Conservation (phyloP, 495 filamentous ascomycete species). For the Penicillium lividum region DNA sequence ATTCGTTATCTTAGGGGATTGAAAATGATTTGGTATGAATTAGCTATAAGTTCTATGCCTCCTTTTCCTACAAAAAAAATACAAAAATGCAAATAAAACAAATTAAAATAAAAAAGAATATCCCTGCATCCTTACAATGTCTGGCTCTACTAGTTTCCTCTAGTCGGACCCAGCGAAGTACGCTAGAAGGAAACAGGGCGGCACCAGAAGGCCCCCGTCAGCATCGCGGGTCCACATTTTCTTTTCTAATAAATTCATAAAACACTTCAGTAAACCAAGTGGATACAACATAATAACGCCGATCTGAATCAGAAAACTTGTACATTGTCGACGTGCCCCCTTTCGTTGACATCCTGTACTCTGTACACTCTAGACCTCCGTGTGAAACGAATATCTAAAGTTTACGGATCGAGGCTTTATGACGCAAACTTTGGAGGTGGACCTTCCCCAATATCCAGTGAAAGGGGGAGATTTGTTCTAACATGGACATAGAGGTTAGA, state of each 20-base stretch:
- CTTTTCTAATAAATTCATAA: conserved; percentile 19
- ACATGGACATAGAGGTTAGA: too few species aligned
- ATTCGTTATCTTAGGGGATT: background rate
- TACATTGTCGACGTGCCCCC: background rate
- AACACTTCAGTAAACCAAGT: conserved; percentile 10
- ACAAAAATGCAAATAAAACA: background rate
- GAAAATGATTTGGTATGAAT: too few species aligned
- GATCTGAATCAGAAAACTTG: conserved; percentile 37
- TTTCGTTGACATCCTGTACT: background rate
- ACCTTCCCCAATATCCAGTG: background rate
- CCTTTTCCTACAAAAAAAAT: background rate
- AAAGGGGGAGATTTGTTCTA: background rate
- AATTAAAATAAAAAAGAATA: conserved; percentile 4
- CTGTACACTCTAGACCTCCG: background rate
- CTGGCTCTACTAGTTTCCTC: conserved; percentile 19
- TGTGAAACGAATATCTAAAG: conserved; percentile 18
- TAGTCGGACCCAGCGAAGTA: conserved; percentile 32
- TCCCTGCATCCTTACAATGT: conserved; percentile 4
- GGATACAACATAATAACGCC: conserved; percentile 33
- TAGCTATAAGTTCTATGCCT: background rate
- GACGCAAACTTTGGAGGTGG: conserved; percentile 10
- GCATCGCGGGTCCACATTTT: conserved; percentile 40
- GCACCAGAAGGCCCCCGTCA: conserved; percentile 41
- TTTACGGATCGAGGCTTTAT: conserved; percentile 2
- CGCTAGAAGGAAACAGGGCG: conserved; percentile 36